Percentiles rank a stretch among this genome's conserved stretches.
Evolutionary conservation across 2,329 filamentous ascomycete genomes (phyloP).

Genomic region (Tolypocladium sp.): DNA sequence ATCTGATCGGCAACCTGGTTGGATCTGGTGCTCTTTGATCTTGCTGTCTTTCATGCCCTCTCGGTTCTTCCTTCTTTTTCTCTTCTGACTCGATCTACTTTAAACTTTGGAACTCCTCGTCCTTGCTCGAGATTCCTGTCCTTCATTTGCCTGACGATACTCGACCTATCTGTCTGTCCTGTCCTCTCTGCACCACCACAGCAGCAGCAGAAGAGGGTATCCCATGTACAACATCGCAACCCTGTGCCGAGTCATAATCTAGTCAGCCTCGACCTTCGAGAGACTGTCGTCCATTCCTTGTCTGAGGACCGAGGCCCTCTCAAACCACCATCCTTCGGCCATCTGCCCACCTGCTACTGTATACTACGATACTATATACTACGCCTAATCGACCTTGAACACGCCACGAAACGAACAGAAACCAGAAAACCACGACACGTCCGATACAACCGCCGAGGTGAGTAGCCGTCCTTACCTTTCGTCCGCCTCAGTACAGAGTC

Average conservation of each 20-base stretch:
- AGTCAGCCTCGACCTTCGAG: conserved; percentile 20
- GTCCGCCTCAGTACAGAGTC: not conserved
- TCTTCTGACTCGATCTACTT: conserved; percentile 27
- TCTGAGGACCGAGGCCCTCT: conserved; percentile 9
- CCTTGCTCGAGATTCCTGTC: conserved; percentile 25
- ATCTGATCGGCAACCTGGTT: conserved; percentile 41
- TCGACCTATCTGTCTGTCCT: conserved; percentile 7
- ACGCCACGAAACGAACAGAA: conserved; percentile 5
- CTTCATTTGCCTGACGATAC: conserved; percentile 28
- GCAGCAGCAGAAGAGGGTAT: conserved; percentile 4
- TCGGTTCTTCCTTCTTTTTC: conserved; percentile 40
- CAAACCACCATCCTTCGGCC: conserved; percentile 4
- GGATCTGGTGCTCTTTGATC: conserved; percentile 29
- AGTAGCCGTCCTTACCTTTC: not conserved
- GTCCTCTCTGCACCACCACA: conserved; percentile 11
- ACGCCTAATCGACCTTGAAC: conserved; percentile 7
- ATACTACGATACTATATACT: conserved; percentile 4
- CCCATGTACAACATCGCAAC: conserved; percentile 19
- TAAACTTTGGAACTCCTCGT: conserved; percentile 29
- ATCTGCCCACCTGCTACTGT: conserved; percentile 2
- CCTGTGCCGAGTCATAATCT: conserved; percentile 18
- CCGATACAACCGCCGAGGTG: not conserved
- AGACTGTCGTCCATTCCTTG: conserved; percentile 38
- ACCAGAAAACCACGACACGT: not conserved
- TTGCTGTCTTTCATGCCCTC: conserved; percentile 35